Evolutionary conservation across 73 alveolate species (phyloP).

Genomic region (Tetrahymena elliotti): DNA sequence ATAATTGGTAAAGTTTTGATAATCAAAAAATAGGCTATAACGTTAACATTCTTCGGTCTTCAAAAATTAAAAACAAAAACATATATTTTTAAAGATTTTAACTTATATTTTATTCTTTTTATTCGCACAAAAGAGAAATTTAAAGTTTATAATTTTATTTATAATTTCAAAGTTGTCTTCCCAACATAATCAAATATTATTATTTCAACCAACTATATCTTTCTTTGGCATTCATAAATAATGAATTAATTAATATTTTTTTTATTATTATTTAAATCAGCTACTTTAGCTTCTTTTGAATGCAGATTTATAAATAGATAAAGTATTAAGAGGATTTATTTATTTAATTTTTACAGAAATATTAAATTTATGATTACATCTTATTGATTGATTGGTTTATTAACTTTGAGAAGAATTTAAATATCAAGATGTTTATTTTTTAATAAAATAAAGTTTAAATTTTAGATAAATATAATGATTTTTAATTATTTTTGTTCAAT

Average conservation of each 20-base stretch:
- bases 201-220: background rate
- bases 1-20: background rate
- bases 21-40: background rate
- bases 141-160: background rate
- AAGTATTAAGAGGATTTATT: too few relatives aligned
- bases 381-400: background rate
- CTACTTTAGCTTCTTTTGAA: too few relatives aligned
- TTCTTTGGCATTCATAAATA: background rate
- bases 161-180: background rate
- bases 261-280: background rate
- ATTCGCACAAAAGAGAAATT: background rate
- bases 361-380: background rate
- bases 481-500: too few relatives aligned
- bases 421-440: too few relatives aligned
- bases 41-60: background rate
- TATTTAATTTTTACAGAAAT: too few relatives aligned
- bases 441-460: too few relatives aligned
- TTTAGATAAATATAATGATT: too few relatives aligned
- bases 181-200: background rate
- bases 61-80: background rate
- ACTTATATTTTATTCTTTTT: background rate
- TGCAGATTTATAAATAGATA: too few relatives aligned
- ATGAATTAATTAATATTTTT: too few relatives aligned
- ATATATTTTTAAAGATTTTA: background rate
- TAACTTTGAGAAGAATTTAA: too few relatives aligned